Percentiles rank a stretch among this genome's conserved stretches.
Evolutionary conservation across 1,284 basidiomycete genomes (phyloP).

Genomic region (Boletus hoseneyae): DNA sequence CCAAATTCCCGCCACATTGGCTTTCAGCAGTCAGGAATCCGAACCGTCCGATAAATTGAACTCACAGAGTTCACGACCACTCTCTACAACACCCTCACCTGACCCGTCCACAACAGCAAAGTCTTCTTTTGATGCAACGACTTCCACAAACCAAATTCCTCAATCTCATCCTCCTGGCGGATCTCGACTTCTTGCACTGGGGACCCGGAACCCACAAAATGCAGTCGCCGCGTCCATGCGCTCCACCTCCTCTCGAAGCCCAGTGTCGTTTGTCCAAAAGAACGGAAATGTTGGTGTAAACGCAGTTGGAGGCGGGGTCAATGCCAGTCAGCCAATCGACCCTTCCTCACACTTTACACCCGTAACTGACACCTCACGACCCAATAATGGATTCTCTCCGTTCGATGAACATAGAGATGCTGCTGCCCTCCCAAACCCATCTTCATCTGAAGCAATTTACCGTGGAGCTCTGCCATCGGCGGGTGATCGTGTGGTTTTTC

Average conservation of each 20-base stretch:
- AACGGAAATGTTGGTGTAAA: conserved; percentile 22
- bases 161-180: conserved; percentile 64
- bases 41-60: conserved; percentile 31
- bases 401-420: conserved; percentile 50
- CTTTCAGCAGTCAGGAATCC: conserved; percentile 18
- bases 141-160: conserved; percentile 16
- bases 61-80: conserved; percentile 36
- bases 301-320: conserved; percentile 19
- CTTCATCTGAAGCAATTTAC: conserved; percentile 35
- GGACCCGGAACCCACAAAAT: conserved; percentile 42
- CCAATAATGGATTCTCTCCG: conserved; percentile 48
- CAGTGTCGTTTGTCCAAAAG: conserved; percentile 23
- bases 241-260: conserved; percentile 22
- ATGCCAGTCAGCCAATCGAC: conserved; percentile 21
- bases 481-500: conserved; percentile 25
- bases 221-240: conserved; percentile 17
- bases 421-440: conserved; percentile 19
- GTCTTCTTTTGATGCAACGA: conserved; percentile 14
- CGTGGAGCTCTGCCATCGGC: conserved; percentile 28
- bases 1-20: conserved; percentile 8
- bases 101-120: conserved; percentile 18
- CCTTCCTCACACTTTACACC: conserved; percentile 17
- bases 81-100: conserved; percentile 32
- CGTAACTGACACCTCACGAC: conserved; percentile 27
- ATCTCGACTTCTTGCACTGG: conserved; percentile 68